Conservation (phyloP, 495 filamentous ascomycete genomes). For the Neurospora terricola region DNA sequence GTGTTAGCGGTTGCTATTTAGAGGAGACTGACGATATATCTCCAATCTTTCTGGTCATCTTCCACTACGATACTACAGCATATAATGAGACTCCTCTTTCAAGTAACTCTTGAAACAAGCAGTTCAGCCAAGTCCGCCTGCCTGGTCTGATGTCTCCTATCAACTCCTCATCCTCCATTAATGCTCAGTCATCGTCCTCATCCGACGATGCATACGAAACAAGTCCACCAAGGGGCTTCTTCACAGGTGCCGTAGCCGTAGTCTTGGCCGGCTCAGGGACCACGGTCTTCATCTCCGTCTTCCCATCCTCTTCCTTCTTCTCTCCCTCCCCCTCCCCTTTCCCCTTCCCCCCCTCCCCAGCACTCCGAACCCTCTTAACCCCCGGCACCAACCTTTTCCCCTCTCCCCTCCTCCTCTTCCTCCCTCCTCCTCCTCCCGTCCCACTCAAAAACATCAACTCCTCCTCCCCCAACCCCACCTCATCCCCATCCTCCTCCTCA, state of each 20-base stretch:
- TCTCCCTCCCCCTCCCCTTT: slow-evolving; percentile 11
- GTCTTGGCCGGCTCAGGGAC: neutral
- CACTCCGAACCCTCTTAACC: slow-evolving; percentile 14
- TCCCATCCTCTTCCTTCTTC: neutral
- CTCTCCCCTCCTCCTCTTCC: slow-evolving; percentile 1
- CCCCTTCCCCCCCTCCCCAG: slow-evolving; percentile 9
- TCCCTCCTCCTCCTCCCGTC: neutral
- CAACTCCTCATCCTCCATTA: neutral
- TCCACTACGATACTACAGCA: neutral
- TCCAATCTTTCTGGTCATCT: neutral
- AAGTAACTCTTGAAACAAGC: neutral
- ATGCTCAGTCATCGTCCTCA: slow-evolving; percentile 18
- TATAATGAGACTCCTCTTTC: slow-evolving; percentile 5
- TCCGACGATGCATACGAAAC: slow-evolving; percentile 21
- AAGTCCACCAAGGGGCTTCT: slow-evolving; percentile 13
- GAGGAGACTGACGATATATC: neutral
- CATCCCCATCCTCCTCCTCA: slow-evolving; percentile 10
- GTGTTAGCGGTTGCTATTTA: neutral
- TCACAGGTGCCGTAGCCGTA: neutral
- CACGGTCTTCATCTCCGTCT: slow-evolving; percentile 11
- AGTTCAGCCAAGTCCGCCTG: neutral
- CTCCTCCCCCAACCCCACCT: slow-evolving; percentile 2
- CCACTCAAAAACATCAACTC: neutral
- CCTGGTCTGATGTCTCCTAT: neutral
- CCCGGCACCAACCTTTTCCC: neutral